Evolutionary conservation across 257 asterid genomes (phyloP).

Genomic region (Ocimum tenuiflorum): DNA sequence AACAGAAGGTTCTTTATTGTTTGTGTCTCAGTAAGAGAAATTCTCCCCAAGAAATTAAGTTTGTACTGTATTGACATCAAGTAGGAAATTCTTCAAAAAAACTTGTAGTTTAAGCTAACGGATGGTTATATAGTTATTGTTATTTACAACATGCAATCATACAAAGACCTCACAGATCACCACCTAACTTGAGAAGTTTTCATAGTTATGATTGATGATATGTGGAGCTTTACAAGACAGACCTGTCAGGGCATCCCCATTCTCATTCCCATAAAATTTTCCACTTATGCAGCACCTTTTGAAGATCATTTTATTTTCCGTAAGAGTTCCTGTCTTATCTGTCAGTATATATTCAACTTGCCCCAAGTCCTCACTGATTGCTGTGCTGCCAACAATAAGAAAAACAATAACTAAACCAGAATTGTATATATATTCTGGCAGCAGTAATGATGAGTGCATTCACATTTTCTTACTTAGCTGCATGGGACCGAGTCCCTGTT

Average conservation of each 20-base stretch:
- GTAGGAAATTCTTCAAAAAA: not conserved
- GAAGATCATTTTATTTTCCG: conserved; percentile 93
- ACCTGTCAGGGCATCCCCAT: conserved; percentile 82
- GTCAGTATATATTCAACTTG: conserved; percentile 98
- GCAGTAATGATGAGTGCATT: conserved; percentile 17
- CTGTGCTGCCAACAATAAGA: conserved; percentile 74
- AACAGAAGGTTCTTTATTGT: not conserved
- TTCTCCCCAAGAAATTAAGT: not conserved
- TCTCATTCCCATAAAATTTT: conserved; percentile 76
- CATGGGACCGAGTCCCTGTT: conserved; percentile 70
- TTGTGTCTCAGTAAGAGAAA: not conserved
- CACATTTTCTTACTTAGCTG: conserved; percentile 66
- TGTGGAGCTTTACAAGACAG: not conserved
- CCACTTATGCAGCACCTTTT: conserved; percentile 85
- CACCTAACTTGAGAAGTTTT: not conserved
- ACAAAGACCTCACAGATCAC: not conserved
- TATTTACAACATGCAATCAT: conserved; percentile 1
- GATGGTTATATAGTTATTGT: conserved; percentile 4
- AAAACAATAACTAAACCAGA: conserved; percentile 23
- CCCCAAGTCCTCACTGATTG: conserved; percentile 99
- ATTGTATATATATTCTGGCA: conserved; percentile 4
- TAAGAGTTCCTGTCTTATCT: conserved; percentile 97
- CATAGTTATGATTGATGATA: conserved; percentile 1
- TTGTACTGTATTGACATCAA: not conserved
- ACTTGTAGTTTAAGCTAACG: not conserved